These are phyloP conservation scores for Nakazawaea holstii DNA, from an alignment of 805 yeast species.

Conservation along the genomic window DNA sequence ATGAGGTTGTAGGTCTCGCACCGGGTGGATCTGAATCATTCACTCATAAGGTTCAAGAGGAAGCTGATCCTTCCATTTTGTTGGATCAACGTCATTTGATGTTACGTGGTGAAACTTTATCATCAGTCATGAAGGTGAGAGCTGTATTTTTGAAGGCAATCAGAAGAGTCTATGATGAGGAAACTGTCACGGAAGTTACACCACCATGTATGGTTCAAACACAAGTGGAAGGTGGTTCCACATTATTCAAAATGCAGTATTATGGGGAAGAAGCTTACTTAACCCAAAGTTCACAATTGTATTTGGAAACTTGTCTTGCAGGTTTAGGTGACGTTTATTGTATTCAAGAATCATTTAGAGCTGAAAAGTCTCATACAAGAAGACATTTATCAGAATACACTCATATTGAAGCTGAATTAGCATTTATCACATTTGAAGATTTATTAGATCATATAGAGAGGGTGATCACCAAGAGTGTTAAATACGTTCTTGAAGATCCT, in stretches of 20 bases:
- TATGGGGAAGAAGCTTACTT: conserved; percentile 95
- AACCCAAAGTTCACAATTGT: conserved; percentile 96
- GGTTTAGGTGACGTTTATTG: conserved; percentile 96
- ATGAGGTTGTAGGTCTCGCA: conserved; percentile 85
- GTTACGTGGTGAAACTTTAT: conserved; percentile 92
- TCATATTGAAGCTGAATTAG: conserved; percentile 93
- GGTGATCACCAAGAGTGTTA: conserved; percentile 61
- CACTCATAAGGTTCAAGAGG: conserved; percentile 90
- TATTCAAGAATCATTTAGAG: conserved; percentile 98
- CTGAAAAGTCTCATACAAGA: conserved; percentile 98
- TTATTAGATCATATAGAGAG: conserved; percentile 80
- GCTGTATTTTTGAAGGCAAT: conserved; percentile 69
- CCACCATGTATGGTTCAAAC: conserved; percentile 99
- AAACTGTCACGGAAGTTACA: conserved; percentile 81
- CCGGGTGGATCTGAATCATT: conserved; percentile 95
- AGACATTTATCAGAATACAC: conserved; percentile 97
- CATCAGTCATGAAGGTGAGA: conserved; percentile 92
- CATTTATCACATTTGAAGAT: conserved; percentile 83
- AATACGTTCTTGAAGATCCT: conserved; percentile 82
- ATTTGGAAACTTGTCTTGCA: conserved; percentile 93
- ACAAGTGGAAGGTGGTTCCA: conserved; percentile 99
- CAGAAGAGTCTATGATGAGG: conserved; percentile 73
- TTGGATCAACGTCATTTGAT: conserved; percentile 94
- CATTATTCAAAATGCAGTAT: conserved; percentile 87
- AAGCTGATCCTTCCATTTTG: conserved; percentile 87